Base-by-base conservation (phyloP, 2,329 filamentous ascomycete genomes). In the Fusarium buharicum region DNA sequence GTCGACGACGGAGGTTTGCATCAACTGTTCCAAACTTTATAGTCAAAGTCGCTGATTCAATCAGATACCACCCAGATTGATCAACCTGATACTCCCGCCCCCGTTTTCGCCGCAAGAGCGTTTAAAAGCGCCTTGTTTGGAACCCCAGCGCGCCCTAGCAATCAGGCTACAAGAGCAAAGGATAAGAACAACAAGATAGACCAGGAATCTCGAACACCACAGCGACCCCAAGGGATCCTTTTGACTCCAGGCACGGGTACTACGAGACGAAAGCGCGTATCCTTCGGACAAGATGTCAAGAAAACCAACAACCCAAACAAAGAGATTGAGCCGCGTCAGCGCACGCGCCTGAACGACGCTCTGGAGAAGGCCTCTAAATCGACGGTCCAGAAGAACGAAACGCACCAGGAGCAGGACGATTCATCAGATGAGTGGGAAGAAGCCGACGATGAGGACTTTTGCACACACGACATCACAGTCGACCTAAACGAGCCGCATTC, bases 401-500 rank as follows among this genome's bases (percentile, higher is more conserved):
- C 48, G 13, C 52, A 55, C 49, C 49, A 57, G 54, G 39, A 61
- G 18, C 17, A 54, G 17, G 60, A 64, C 18, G 61, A 70, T 37
- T 54, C 67, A 7, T 74, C 70, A 2, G 76, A 84, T 3, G 81
- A 80, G 18, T 86, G 83, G 83, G 84, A 86, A 55, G 80, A 84
- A 30, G 77, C 75, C 8, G 78, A 78, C 12, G 75, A 78, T 4
- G 77, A 79, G 14, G 75, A 76, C 33, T 72, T 76, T 30, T 78
- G 76, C 65, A 83, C 86, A 47, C 80, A 83, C 50, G 89, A 92
- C 67, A 77, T 87, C 53, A 92, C 90, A 0, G 76, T 88, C 43
- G 90, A 93, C 68, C 77, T 92, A 44, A 89, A 89, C 61, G 87
- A 91, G 68, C 90, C 91, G 7, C 85, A 87, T 62, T 92, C 90